A percentile compares a stretch with the other conserved stretches of the same genome.
Evolutionary conservation across 139 green algal species (phyloP).

Genomic region (Closterium sp.): DNA sequence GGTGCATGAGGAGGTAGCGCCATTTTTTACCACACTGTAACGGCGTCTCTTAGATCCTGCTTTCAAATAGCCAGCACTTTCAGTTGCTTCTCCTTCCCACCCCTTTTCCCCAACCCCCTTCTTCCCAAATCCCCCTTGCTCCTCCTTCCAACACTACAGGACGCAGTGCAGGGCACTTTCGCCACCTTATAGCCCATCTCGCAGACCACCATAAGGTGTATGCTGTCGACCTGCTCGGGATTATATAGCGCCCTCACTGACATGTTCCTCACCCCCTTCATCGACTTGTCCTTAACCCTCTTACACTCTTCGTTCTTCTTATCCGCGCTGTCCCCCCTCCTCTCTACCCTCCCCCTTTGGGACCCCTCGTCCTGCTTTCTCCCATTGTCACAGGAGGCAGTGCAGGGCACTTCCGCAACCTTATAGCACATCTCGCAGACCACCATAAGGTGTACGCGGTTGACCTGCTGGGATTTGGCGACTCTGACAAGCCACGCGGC

Average conservation of each 20-base stretch:
- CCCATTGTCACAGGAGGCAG: slow-evolving; percentile 12
- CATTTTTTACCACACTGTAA: too few species aligned
- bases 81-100: background rate
- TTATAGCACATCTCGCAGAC: slow-evolving; percentile 62
- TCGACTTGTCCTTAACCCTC: background rate
- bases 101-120: background rate
- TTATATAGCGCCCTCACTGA: too few species aligned
- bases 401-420: slow-evolving; percentile 79
- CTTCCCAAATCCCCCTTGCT: background rate
- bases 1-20: too few species aligned
- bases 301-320: background rate
- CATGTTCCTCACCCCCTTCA: background rate
- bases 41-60: too few species aligned
- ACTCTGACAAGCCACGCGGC: slow-evolving; percentile 78
- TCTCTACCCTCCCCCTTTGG: background rate
- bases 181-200: slow-evolving; percentile 66
- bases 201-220: background rate
- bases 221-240: too few species aligned
- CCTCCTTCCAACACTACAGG: slow-evolving; percentile 8
- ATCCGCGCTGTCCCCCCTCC: background rate
- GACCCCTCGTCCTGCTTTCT: slow-evolving; percentile 19
- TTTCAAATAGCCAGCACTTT: background rate
- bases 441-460: slow-evolving; percentile 71
- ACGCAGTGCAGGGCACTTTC: slow-evolving; percentile 75
- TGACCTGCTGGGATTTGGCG: slow-evolving; percentile 79